A percentile compares a stretch with the other conserved stretches of the same genome.
Conservation (phyloP, 2,329 filamentous ascomycete genomes). For the Colletotrichum sp. region DNA sequence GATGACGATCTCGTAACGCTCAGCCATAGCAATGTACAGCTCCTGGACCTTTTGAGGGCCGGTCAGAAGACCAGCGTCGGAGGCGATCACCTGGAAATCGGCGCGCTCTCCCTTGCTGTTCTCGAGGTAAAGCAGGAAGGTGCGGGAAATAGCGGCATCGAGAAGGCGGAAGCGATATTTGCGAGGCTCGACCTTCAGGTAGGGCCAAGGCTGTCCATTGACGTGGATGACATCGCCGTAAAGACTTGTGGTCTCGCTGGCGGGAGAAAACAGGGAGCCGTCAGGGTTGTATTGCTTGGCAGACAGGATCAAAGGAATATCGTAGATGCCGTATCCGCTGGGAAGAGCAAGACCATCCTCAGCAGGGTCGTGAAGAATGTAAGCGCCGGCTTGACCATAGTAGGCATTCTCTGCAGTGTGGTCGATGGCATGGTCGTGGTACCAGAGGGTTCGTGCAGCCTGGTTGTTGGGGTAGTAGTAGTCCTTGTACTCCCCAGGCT, state of each 20-base stretch:
- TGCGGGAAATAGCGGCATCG: constrained; percentile 44
- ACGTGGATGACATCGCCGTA: constrained; percentile 59
- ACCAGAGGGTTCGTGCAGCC: constrained; percentile 52
- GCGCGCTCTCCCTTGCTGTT: constrained; percentile 27
- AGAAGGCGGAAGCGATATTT: constrained; percentile 59
- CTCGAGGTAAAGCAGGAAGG: constrained; percentile 48
- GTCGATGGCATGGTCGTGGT: constrained; percentile 45
- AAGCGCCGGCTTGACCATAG: constrained; percentile 55
- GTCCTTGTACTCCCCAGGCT: constrained; percentile 53
- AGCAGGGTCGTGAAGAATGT: constrained; percentile 50
- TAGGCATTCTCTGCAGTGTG: constrained; percentile 56
- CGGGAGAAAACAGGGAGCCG: constrained; percentile 45
- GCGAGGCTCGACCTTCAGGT: constrained; percentile 53
- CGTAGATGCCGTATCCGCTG: constrained; percentile 40
- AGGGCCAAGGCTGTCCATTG: constrained; percentile 61
- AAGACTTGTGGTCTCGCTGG: constrained; percentile 42
- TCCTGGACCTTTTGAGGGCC: constrained; percentile 41
- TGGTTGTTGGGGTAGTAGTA: constrained; percentile 62
- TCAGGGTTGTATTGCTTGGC: constrained; percentile 48
- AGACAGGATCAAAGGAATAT: constrained; percentile 50
- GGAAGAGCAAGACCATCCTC: constrained; percentile 50
- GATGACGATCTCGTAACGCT: constrained; percentile 57
- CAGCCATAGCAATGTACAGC: constrained; percentile 54
- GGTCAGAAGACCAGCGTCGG: constrained; percentile 51
- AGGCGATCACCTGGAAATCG: constrained; percentile 51